phyloP scores from a whole-genome alignment of 176 grass and related monocot genomes.

The Carex parvula region DNA sequence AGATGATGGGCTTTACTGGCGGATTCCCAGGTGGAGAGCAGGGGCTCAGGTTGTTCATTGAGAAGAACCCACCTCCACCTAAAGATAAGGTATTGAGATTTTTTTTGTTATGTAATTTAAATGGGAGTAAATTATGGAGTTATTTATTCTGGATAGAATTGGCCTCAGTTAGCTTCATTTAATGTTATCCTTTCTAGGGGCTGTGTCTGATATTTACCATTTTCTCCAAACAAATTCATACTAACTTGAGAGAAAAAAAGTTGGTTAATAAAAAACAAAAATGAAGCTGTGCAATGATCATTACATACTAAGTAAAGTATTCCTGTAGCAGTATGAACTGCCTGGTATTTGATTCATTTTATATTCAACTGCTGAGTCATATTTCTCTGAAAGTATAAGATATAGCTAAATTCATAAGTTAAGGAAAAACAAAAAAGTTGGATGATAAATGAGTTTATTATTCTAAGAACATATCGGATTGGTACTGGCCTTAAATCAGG shows the following conservation, averaged over 20 bases:
- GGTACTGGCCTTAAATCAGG: background rate
- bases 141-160: background rate
- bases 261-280: background rate
- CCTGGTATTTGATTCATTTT: background rate
- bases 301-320: background rate
- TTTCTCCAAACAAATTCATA: background rate
- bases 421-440: background rate
- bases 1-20: conserved; percentile 79
- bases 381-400: background rate
- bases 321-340: background rate
- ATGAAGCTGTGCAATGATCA: background rate
- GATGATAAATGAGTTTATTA: background rate
- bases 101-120: background rate
- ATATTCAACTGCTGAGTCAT: background rate
- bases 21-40: conserved; percentile 88
- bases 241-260: background rate
- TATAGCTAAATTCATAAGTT: background rate
- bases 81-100: conserved; percentile 19
- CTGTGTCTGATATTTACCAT: background rate
- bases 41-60: conserved; percentile 64
- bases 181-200: background rate
- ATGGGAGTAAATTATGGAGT: background rate
- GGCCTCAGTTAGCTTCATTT: background rate
- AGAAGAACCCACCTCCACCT: conserved; percentile 58
- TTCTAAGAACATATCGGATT: background rate